A percentile compares a stretch with the other conserved stretches of the same genome.
phyloP scores from a whole-genome alignment of 495 filamentous ascomycete genomes.

The Podospora pseudopauciseta region DNA sequence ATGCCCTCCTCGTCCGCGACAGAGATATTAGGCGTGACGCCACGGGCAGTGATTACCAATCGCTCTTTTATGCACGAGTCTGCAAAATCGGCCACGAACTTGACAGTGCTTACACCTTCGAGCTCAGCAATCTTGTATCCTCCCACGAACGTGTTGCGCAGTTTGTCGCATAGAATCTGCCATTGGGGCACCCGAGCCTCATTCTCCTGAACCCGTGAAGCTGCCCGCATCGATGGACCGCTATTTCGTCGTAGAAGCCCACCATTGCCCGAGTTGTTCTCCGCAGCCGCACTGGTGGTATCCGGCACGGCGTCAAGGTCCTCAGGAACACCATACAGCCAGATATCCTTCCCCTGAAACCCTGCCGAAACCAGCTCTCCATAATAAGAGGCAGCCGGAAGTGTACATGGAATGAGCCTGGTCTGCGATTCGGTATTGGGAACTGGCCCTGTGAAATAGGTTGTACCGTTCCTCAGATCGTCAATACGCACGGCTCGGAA shows the following conservation, averaged over 20 bases:
- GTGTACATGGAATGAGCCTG: slow-evolving; percentile 58
- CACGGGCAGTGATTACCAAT: slow-evolving; percentile 71
- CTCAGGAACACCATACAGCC: slow-evolving; percentile 77
- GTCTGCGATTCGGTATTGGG: slow-evolving; percentile 41
- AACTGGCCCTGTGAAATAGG: slow-evolving; percentile 75
- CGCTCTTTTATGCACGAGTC: slow-evolving; percentile 52
- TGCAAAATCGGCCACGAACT: slow-evolving; percentile 56
- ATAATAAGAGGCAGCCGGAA: slow-evolving; percentile 62
- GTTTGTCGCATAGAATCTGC: slow-evolving; percentile 64
- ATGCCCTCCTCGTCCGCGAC: slow-evolving; percentile 69
- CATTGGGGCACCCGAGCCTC: slow-evolving; percentile 56
- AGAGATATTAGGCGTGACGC: slow-evolving; percentile 57
- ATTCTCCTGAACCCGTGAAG: slow-evolving; percentile 34
- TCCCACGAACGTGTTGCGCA: slow-evolving; percentile 59
- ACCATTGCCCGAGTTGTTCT: slow-evolving; percentile 25
- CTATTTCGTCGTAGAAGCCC: slow-evolving; percentile 40
- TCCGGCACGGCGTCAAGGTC: slow-evolving; percentile 59
- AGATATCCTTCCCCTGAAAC: slow-evolving; percentile 68
- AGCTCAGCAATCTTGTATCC: slow-evolving; percentile 57
- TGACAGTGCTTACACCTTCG: slow-evolving; percentile 54
- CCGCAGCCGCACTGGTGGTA: slow-evolving; percentile 25
- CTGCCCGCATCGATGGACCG: slow-evolving; percentile 37
- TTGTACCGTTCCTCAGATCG: slow-evolving; percentile 69
- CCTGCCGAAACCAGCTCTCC: slow-evolving; percentile 75
- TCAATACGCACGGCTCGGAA: slow-evolving; percentile 74